phyloP scores from a whole-genome alignment of 1,284 basidiomycete genomes.

The Ceratobasidium sp. region DNA sequence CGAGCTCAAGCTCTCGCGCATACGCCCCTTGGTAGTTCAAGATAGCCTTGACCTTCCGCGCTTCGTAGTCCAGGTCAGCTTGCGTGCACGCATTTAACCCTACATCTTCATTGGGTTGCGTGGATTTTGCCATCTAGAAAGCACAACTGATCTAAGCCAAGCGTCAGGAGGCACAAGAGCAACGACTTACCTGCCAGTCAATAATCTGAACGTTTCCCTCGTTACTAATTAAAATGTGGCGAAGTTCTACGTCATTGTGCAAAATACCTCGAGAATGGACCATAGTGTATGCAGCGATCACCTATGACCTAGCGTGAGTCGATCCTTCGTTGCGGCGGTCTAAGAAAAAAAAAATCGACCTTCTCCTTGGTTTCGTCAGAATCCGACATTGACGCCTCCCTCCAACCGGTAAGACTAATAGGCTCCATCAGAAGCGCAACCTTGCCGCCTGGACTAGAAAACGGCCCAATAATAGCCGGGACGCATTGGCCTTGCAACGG shows the following conservation, averaged over 20 bases:
- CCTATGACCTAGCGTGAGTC: constrained; percentile 48
- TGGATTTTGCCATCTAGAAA: constrained; percentile 57
- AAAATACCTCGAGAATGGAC: constrained; percentile 64
- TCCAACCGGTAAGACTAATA: constrained; percentile 66
- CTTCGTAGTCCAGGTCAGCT: constrained; percentile 63
- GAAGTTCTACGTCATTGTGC: constrained; percentile 63
- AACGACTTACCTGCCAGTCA: constrained; percentile 57
- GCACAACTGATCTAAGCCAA: constrained; percentile 42
- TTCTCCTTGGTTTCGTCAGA: constrained; percentile 48
- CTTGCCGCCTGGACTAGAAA: constrained; percentile 56
- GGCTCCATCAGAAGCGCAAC: constrained; percentile 64
- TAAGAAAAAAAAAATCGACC: background rate
- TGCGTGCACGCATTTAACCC: constrained; percentile 57
- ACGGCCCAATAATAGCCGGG: constrained; percentile 64
- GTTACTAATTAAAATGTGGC: constrained; percentile 67
- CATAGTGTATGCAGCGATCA: constrained; percentile 62
- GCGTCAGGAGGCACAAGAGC: background rate
- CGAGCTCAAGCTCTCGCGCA: constrained; percentile 4
- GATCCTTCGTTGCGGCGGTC: background rate
- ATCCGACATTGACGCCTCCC: constrained; percentile 65
- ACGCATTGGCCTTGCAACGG: constrained; percentile 65
- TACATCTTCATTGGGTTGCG: constrained; percentile 56
- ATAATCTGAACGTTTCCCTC: constrained; percentile 67
- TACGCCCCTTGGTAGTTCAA: constrained; percentile 52
- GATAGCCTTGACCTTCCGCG: constrained; percentile 66